These are phyloP conservation scores for Metschnikowia drakensbergensis DNA, from an alignment of 805 yeast genomes.

Conservation along the genomic window DNA sequence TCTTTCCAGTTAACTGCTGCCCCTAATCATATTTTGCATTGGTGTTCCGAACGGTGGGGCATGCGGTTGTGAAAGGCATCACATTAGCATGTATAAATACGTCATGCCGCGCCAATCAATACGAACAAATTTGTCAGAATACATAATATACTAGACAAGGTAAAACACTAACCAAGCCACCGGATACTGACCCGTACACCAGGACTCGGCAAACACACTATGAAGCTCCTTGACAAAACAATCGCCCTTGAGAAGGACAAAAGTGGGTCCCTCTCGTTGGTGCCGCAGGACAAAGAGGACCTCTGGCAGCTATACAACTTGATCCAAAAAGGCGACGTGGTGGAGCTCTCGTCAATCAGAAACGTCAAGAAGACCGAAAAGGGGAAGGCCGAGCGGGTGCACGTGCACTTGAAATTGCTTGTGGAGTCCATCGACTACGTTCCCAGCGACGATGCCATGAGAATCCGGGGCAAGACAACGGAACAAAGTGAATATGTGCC, in stretches of 20 bases:
- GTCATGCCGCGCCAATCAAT: conserved; percentile 5
- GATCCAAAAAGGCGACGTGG: conserved; percentile 69
- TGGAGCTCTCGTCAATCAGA: conserved; percentile 65
- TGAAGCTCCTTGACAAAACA: conserved; percentile 20
- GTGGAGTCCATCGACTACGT: conserved; percentile 75
- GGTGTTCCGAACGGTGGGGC: no score
- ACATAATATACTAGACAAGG: neutral
- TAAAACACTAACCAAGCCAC: neutral
- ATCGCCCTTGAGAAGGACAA: conserved; percentile 43
- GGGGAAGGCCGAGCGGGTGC: conserved; percentile 49
- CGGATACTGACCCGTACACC: neutral
- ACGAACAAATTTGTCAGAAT: neutral
- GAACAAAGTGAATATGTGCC: conserved; percentile 73
- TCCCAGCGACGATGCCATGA: conserved; percentile 69
- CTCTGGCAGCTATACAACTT: conserved; percentile 85
- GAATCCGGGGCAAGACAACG: conserved; percentile 76
- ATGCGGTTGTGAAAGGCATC: no score
- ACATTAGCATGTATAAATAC: neutral
- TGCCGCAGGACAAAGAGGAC: conserved; percentile 89
- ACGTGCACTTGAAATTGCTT: conserved; percentile 45
- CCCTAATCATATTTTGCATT: no score
- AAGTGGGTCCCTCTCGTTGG: conserved; percentile 60
- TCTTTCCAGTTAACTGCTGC: no score
- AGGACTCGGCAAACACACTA: neutral
- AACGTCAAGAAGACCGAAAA: conserved; percentile 46